Base-by-base conservation (phyloP, 257 asterid genomes). In the Scutellaria galericulata region DNA sequence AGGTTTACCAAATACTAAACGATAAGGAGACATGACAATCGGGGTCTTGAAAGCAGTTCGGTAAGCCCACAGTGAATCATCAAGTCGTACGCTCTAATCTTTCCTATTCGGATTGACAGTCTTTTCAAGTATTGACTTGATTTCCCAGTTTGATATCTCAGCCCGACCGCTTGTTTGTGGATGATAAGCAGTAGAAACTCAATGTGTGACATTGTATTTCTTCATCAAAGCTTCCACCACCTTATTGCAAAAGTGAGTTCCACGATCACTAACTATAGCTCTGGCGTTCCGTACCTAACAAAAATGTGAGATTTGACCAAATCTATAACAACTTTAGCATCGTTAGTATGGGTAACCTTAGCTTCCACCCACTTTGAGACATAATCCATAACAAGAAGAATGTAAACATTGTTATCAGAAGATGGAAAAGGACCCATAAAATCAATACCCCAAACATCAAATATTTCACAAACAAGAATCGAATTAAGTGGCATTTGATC, bases 41-140 rank as follows among this genome's bases (percentile, higher is more conserved):
- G 67, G 51, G 9, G 15, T 61, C 22, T 39, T 39, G 22, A 24
- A 61, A 35, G 48, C 51, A 8, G 18, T 61, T 7, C 22, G 45
- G 13, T 35, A 61, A 9, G 67, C 48, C 50, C 27, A 61, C 12
- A 39, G 48, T 13, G 67, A 9, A 39, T 65, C 55, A 3, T 44
- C 70, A 5, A 65, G 39, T 10, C 37, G 0, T 3, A 4, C 24
- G 5, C 70, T 65, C 70, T 45, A 65, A 45, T 65, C 58, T 8
- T 65, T 65, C 8, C 70, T 14, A 9, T 45, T 65, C 41, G 70
- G 56, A 31, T 65, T 44, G 9, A 65, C 58, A 3, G 56, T 65
- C 1, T n/a, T 65, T 18, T 65, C 70, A 8, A 65, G 20, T 20
- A 65, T 65, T 1, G 37, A 9, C 35, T 65, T 65, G 14, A 65